These are phyloP conservation scores for Saccharomyces hybrid DNA, from an alignment of 1,139 yeast species.

Conservation along the genomic window DNA sequence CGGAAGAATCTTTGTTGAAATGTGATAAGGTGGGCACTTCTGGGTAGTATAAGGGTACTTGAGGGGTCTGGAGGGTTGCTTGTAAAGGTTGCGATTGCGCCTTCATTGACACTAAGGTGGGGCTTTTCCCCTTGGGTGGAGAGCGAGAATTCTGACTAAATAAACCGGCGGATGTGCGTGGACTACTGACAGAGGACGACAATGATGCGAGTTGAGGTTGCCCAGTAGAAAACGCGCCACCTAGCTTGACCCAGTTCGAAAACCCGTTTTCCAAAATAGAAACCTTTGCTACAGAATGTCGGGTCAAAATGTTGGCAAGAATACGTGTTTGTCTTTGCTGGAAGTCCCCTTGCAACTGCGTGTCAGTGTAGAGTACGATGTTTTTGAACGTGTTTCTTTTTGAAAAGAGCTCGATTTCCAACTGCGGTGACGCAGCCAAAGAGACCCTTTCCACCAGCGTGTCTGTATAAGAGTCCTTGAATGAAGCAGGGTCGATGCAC, in stretches of 20 bases:
- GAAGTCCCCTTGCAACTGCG: background rate
- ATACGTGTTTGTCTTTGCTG: background rate
- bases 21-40: background rate
- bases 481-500: constrained; percentile 61
- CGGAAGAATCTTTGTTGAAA: background rate
- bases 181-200: background rate
- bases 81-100: background rate
- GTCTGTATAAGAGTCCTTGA: constrained; percentile 42
- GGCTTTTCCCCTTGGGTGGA: background rate
- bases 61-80: background rate
- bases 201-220: background rate
- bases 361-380: constrained; percentile 56
- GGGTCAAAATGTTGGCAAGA: background rate
- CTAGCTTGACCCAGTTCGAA: background rate
- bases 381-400: constrained; percentile 48
- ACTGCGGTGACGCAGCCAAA: constrained; percentile 42
- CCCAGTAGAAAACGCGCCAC: background rate
- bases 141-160: background rate
- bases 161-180: background rate
- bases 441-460: constrained; percentile 52
- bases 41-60: background rate
- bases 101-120: background rate
- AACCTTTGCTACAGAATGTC: background rate
- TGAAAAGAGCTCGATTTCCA: constrained; percentile 44
- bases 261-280: background rate